phyloP scores from a whole-genome alignment of 2,329 filamentous ascomycete species.

The Pyrenophora graminea region DNA sequence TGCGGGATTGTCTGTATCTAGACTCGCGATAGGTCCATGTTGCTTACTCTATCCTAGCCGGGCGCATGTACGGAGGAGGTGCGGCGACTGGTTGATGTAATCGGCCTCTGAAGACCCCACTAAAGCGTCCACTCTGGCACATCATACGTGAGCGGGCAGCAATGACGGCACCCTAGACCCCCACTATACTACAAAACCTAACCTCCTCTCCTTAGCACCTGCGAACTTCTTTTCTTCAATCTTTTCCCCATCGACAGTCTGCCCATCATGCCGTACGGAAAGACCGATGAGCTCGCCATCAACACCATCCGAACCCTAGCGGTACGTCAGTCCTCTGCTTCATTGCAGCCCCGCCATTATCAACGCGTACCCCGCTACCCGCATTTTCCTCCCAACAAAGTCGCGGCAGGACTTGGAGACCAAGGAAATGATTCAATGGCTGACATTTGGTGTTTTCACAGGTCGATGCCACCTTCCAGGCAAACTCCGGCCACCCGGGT shows the following conservation, averaged over 20 bases:
- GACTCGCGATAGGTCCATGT: not conserved
- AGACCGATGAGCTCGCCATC: slow-evolving; percentile 87
- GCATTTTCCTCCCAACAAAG: slow-evolving; percentile 23
- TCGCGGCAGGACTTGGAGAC: not conserved
- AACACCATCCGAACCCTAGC: slow-evolving; percentile 98
- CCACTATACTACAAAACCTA: slow-evolving; percentile 29
- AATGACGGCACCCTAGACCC: slow-evolving; percentile 12
- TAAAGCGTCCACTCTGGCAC: slow-evolving; percentile 10
- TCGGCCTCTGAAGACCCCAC: slow-evolving; percentile 19
- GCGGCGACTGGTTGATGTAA: slow-evolving; percentile 18
- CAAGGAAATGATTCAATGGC: slow-evolving; percentile 29
- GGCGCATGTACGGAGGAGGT: not conserved
- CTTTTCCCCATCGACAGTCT: slow-evolving; percentile 21
- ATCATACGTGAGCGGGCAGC: slow-evolving; percentile 10
- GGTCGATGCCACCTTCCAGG: slow-evolving; percentile 95
- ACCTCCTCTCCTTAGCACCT: slow-evolving; percentile 10
- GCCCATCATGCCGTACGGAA: slow-evolving; percentile 80
- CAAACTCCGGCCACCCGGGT: slow-evolving; percentile 98
- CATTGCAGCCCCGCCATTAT: not conserved
- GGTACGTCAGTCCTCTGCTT: slow-evolving; percentile 63
- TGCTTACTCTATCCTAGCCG: slow-evolving; percentile 13
- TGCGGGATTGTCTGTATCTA: not conserved
- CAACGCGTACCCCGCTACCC: slow-evolving; percentile 36
- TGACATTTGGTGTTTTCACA: slow-evolving; percentile 51
- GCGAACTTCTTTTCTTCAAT: slow-evolving; percentile 20